Percentiles rank a stretch among this genome's conserved stretches.
phyloP scores from a whole-genome alignment of 257 asterid genomes.

The Rubia yunnanensis region DNA sequence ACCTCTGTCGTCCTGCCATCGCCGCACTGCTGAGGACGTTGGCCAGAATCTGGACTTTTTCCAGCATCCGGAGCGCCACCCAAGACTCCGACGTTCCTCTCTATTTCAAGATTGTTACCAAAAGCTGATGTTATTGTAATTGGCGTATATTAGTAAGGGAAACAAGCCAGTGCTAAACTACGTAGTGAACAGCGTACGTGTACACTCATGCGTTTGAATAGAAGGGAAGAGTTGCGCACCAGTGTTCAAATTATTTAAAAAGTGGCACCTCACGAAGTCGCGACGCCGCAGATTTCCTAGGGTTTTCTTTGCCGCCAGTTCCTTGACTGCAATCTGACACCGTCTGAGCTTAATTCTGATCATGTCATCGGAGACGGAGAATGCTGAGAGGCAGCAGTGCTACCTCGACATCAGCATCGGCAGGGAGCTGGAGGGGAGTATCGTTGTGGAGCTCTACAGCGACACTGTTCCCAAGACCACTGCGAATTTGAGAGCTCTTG shows the following conservation, averaged over 20 bases:
- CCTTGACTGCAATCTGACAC: background rate
- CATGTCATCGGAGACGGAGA: background rate
- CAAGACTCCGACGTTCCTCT: too few relatives aligned
- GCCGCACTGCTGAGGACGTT: too few relatives aligned
- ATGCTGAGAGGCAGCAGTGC: slow-evolving; percentile 43
- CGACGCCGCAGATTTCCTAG: slow-evolving; percentile 18
- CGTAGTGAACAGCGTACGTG: background rate
- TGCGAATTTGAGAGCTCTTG: slow-evolving; percentile 91
- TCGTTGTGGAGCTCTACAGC: slow-evolving; percentile 60
- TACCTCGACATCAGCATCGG: slow-evolving; percentile 76
- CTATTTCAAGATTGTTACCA: background rate
- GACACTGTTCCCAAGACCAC: slow-evolving; percentile 90
- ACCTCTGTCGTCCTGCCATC: too few relatives aligned
- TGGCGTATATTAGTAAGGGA: background rate
- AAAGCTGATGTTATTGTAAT: background rate
- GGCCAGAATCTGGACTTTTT: too few relatives aligned
- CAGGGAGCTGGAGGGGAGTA: slow-evolving; percentile 86
- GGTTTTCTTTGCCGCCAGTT: slow-evolving; percentile 22
- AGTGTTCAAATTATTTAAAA: slow-evolving; percentile 31
- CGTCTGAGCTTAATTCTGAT: background rate
- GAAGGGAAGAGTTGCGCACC: slow-evolving; percentile 2
- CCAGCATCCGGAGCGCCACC: too few relatives aligned
- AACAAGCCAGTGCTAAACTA: background rate
- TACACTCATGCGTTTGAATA: slow-evolving; percentile 19
- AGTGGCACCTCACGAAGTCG: slow-evolving; percentile 25